A percentile compares a stretch with the other conserved stretches of the same genome.
These are phyloP conservation scores for Colletotrichum orbiculare DNA, from an alignment of 2,329 filamentous ascomycete genomes.

Conservation along the genomic window DNA sequence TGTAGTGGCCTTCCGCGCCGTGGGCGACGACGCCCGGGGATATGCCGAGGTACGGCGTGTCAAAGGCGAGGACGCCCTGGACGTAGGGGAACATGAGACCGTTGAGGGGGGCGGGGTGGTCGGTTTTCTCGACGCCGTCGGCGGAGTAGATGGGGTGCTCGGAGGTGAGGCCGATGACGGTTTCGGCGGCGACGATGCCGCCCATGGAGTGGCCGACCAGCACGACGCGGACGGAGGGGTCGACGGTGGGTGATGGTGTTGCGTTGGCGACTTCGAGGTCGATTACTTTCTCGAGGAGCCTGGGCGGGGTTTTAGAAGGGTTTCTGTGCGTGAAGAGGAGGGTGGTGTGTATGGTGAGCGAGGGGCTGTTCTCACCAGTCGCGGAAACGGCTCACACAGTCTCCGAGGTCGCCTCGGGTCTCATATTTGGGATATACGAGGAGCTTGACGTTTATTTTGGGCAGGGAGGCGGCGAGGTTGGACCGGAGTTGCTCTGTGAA, in stretches of 20 bases:
- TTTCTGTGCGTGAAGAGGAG: neutral
- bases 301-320: slow-evolving; percentile 45
- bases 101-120: slow-evolving; percentile 55
- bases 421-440: slow-evolving; percentile 85
- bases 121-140: slow-evolving; percentile 52
- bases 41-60: slow-evolving; percentile 91
- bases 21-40: slow-evolving; percentile 86
- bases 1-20: slow-evolving; percentile 87
- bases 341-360: slow-evolving; percentile 1
- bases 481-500: slow-evolving; percentile 80
- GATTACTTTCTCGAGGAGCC: slow-evolving; percentile 92
- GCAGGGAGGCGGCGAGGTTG: slow-evolving; percentile 72
- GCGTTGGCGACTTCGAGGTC: slow-evolving; percentile 88
- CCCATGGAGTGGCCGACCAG: slow-evolving; percentile 91
- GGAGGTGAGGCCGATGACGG: slow-evolving; percentile 76
- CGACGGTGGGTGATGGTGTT: slow-evolving; percentile 85
- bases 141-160: slow-evolving; percentile 64
- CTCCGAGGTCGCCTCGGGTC: slow-evolving; percentile 79
- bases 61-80: slow-evolving; percentile 89
- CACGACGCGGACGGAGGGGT: slow-evolving; percentile 84
- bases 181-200: slow-evolving; percentile 93
- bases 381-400: slow-evolving; percentile 78
- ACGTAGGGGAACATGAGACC: slow-evolving; percentile 92
- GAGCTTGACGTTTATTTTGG: slow-evolving; percentile 73
- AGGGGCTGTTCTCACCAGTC: slow-evolving; percentile 68